Evolutionary conservation across 106 monocot species (phyloP), one percentile per base, ranked within the genome.

Genomic region (Allium fistulosum): DNA sequence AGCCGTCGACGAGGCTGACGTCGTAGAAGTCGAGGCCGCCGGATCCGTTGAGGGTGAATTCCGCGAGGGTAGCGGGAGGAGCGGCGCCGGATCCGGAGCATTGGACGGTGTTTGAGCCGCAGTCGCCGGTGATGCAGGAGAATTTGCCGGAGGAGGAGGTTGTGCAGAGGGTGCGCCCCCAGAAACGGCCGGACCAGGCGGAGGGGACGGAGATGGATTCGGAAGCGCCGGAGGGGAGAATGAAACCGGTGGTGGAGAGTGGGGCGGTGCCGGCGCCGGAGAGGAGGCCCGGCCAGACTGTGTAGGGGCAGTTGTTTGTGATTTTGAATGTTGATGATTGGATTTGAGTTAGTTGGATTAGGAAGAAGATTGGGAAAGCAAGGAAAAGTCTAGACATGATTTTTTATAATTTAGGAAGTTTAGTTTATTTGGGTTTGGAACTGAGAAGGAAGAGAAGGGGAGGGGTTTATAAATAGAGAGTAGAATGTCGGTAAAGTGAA

Each of bases 1-100:
- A 88, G 2, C 88, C 88, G 74, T 88, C 88, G 28, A 88, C 84
- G 16, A 88, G 79, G 70, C 88, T 88, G 22, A 88, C 88, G 71
- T 88, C 88, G 69, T 82, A 88, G 80, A 85, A 90, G 68, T 90
- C 90, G 72, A 78, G 53, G 10, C 73, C 80, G 3, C 80, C 80
- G 69, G 65, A 69, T 4, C 90, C 90, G 75, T 80, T 73, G 51
- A 90, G 85, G 17, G 90, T 85, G 78, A 90, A 85, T 77, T 90
- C 90, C 4, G 83, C 85, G 12, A 90, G 83, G 22, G 90, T 90
- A 2, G 83, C 90, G 6, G 90, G 85, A 12, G 90, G 90, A 11
- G 73, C 75, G 15, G 90, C 85, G 26, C 83, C 83, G n/a, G 73
- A 22, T 58, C 90, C 85, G 75, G 80, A 82, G 85, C 90, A 90